Evolutionary conservation across 1,284 basidiomycete genomes (phyloP).

Genomic region (Psilocybe mexicana): DNA sequence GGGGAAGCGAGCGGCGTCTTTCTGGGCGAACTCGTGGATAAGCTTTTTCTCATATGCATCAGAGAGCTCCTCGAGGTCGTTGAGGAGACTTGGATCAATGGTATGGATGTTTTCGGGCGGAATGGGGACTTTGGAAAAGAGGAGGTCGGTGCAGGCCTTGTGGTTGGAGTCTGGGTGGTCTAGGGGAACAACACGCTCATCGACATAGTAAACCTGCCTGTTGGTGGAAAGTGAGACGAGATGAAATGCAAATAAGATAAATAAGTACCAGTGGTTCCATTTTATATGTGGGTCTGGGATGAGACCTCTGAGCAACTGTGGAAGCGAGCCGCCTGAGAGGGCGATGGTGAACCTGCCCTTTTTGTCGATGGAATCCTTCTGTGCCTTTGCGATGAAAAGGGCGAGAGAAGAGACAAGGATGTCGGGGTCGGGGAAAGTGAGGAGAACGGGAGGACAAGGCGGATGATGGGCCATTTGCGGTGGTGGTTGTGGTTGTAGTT

Average conservation of each 20-base stretch:
- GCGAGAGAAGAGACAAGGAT: constrained; percentile 70
- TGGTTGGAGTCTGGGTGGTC: constrained; percentile 94
- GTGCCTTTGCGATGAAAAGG: constrained; percentile 83
- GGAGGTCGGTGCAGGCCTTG: constrained; percentile 68
- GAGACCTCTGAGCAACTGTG: constrained; percentile 80
- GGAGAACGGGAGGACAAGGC: constrained; percentile 71
- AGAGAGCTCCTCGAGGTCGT: constrained; percentile 85
- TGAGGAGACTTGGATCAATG: constrained; percentile 72
- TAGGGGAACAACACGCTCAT: constrained; percentile 95
- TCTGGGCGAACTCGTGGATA: constrained; percentile 87
- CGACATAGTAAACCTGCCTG: constrained; percentile 98
- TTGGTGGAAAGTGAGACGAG: constrained; percentile 9
- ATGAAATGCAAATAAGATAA: not conserved
- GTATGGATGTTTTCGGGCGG: constrained; percentile 81
- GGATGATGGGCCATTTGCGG: constrained; percentile 42
- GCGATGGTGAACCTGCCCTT: constrained; percentile 92
- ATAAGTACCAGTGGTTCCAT: constrained; percentile 92
- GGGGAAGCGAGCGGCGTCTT: constrained; percentile 90
- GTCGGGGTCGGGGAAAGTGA: constrained; percentile 65
- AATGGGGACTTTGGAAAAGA: constrained; percentile 88
- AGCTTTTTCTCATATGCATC: constrained; percentile 95
- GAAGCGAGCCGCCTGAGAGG: constrained; percentile 91
- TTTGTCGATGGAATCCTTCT: constrained; percentile 87
- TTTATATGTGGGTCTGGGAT: constrained; percentile 75
- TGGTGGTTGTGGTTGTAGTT: no score